Evolutionary conservation across 306 rosid genomes (phyloP), one percentile per base, ranked within the genome.

Genomic region (Dryas octopetala): DNA sequence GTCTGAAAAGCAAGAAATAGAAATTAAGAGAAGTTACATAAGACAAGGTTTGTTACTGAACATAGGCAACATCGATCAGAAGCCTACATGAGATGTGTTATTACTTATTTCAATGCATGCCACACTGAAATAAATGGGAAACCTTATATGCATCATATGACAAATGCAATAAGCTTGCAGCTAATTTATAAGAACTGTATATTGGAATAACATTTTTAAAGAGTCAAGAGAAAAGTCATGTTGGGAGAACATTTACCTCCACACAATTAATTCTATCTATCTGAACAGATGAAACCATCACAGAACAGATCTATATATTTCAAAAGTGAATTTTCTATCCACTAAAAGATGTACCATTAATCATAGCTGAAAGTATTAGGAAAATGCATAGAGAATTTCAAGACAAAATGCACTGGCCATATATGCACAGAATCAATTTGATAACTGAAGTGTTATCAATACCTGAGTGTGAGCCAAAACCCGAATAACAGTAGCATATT

Each of bases 381-480:
- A 28, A 28, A 28, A 28, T 28, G 8, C 0, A 32, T 5, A 40
- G 2, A 15, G 7, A 62, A 62, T 41, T 38, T 15, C 47, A 40
- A 10, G 0, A 28, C 7, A 32, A 32, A 28, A 71, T n/a, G 4
- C 91, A n/a, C 81, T 92, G 97, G 62, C 2, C 32, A 28, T 28
- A n/a, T n/a, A n/a, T n/a, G n/a, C 4, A 13, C 6, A 43, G 19
- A 6, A 9, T 67, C 6, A 66, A 26, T 6, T 14, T 2, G 5
- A 53, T 0, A 47, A 4, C 15, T 0, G 1, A 4, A 8, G 9
- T 40, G 1, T 12, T 0, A 38, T 23, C 16, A 9, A 23, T 82
- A 92, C 97, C 97, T 92, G 97, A 49, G 97, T 92, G 81, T 92
- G 96, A 19, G 97, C 96, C 88, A 92, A 82, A 28, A 89, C 97